These are phyloP conservation scores for Scheffersomyces lignosus DNA, from an alignment of 805 yeast genomes.

Conservation along the genomic window DNA sequence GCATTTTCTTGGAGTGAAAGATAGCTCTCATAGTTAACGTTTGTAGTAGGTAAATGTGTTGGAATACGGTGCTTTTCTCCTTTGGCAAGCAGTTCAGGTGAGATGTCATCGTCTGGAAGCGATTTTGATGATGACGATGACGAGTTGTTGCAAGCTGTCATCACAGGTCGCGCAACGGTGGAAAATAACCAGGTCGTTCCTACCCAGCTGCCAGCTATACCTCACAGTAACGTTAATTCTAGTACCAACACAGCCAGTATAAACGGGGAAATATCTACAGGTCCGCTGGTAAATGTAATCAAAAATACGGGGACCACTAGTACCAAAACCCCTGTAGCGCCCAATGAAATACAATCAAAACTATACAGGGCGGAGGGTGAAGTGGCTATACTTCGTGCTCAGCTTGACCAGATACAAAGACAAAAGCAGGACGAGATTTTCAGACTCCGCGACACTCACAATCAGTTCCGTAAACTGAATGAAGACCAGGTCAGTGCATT, in stretches of 20 bases:
- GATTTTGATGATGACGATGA: conserved; percentile 41
- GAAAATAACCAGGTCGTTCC: conserved; percentile 12
- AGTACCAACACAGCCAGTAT: conserved; percentile 3
- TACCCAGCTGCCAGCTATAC: conserved; percentile 7
- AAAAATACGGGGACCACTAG: no score
- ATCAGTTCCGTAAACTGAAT: conserved; percentile 15
- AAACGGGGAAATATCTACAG: no score
- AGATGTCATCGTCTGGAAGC: conserved; percentile 19
- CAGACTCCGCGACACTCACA: conserved; percentile 18
- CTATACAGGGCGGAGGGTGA: conserved; percentile 72
- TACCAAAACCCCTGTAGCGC: no score
- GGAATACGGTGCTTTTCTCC: background rate
- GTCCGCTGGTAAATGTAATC: no score
- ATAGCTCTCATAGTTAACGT: no score
- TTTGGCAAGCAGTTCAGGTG: background rate
- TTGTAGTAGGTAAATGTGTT: no score
- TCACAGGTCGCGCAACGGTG: no score
- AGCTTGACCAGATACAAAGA: conserved; percentile 48
- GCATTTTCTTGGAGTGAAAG: no score
- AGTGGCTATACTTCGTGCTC: conserved; percentile 72
- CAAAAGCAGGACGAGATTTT: conserved; percentile 39
- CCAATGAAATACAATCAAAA: conserved; percentile 21
- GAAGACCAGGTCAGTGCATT: conserved; percentile 33
- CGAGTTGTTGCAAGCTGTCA: conserved; percentile 52
- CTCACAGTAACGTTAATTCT: no score